Evolutionary conservation across 495 filamentous ascomycete genomes (phyloP).

Genomic region (Amorphotheca resinae): DNA sequence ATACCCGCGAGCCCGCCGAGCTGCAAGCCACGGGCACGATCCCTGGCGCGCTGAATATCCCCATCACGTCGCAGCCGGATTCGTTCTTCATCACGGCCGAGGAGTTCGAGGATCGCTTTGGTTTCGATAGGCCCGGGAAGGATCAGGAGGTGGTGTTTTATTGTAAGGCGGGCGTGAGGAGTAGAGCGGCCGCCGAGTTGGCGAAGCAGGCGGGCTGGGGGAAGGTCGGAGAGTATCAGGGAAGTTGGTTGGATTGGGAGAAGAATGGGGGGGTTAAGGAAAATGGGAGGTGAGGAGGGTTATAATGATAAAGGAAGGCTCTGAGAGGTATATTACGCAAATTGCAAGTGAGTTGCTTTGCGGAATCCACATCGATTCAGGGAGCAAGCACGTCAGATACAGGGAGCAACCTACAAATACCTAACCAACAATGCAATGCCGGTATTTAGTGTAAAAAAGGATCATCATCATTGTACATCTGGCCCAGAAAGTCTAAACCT

Average conservation of each 20-base stretch:
- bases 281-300: conserved; percentile 3
- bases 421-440: no score
- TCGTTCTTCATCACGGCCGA: conserved; percentile 57
- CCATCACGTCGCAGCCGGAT: conserved; percentile 63
- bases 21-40: conserved; percentile 56
- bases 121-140: conserved; percentile 46
- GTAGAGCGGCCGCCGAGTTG: conserved; percentile 64
- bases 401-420: no score
- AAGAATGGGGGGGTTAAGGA: conserved; percentile 43
- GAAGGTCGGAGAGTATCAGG: conserved; percentile 66
- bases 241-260: conserved; percentile 87
- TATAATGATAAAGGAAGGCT: background rate
- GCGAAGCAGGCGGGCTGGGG: conserved; percentile 66
- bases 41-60: conserved; percentile 67
- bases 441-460: no score
- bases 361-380: no score
- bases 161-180: conserved; percentile 82
- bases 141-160: conserved; percentile 67
- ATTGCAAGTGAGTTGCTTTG: no score
- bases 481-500: background rate
- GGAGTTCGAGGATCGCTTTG: conserved; percentile 68
- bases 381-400: no score
- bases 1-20: conserved; percentile 82
- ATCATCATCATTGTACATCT: background rate
- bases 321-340: background rate